Conservation (phyloP, 2,329 filamentous ascomycete genomes). For the Parastagonospora nodorum region DNA sequence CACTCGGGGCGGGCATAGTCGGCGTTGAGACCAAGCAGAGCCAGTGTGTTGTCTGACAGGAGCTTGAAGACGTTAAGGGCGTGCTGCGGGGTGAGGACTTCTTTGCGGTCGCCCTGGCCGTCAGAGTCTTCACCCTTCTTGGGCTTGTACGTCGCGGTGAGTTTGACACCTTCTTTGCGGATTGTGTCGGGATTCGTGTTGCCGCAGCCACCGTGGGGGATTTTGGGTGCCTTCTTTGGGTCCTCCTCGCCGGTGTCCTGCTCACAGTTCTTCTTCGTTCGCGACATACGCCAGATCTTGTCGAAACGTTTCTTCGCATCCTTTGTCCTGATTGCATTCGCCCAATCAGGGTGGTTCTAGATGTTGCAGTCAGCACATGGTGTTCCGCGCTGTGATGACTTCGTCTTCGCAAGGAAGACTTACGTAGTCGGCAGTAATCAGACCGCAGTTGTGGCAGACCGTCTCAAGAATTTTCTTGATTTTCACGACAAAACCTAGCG, state of each 20-base stretch:
- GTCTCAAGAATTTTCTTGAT: conserved; percentile 99
- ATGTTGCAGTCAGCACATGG: conserved; percentile 61
- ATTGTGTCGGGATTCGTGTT: conserved; percentile 82
- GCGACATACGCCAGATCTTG: conserved; percentile 88
- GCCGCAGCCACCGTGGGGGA: conserved; percentile 85
- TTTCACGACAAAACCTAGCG: conserved; percentile 89
- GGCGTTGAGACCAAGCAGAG: conserved; percentile 86
- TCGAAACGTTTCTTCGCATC: conserved; percentile 96
- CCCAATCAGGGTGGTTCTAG: conserved; percentile 77
- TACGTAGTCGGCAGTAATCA: conserved; percentile 97
- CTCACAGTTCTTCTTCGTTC: conserved; percentile 84
- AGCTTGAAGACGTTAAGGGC: conserved; percentile 85
- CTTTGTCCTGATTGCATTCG: conserved; percentile 78
- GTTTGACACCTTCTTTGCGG: conserved; percentile 81
- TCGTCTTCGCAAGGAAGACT: conserved; percentile 70
- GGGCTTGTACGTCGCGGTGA: conserved; percentile 76
- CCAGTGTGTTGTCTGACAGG: conserved; percentile 80
- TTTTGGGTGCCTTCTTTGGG: conserved; percentile 56
- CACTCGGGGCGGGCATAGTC: conserved; percentile 97
- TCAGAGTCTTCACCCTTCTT: conserved; percentile 74
- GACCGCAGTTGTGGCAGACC: conserved; percentile 98
- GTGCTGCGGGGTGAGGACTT: conserved; percentile 79
- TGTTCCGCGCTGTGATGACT: conserved; percentile 53
- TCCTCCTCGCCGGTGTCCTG: conserved; percentile 71
- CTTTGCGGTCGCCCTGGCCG: conserved; percentile 73